Percentiles rank a stretch among this genome's conserved stretches.
These are phyloP conservation scores for Penicillium sp. DNA, from an alignment of 2,329 filamentous ascomycete genomes.

Conservation along the genomic window DNA sequence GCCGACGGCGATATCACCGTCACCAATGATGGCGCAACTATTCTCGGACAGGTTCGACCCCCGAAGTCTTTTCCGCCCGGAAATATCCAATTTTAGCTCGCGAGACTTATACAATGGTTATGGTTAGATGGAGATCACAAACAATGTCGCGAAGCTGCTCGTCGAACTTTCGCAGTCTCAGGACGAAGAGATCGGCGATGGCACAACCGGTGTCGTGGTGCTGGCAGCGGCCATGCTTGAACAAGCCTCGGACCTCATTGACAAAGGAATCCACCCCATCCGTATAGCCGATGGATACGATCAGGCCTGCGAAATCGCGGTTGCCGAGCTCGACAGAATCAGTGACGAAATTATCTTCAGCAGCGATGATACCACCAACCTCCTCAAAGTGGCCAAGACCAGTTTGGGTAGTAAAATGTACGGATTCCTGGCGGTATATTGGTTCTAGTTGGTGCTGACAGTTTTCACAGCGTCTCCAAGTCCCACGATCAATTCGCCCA, in stretches of 20 bases:
- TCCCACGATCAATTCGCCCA: constrained; percentile 97
- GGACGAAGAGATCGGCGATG: constrained; percentile 97
- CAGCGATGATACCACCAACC: constrained; percentile 74
- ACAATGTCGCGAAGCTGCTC: constrained; percentile 94
- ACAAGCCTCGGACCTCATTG: constrained; percentile 94
- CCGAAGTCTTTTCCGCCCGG: constrained; percentile 8
- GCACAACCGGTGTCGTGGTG: constrained; percentile 96
- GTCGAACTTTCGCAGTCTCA: constrained; percentile 98
- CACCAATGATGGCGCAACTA: constrained; percentile 97
- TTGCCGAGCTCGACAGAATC: constrained; percentile 87
- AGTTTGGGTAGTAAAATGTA: constrained; percentile 94
- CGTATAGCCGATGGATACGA: constrained; percentile 98
- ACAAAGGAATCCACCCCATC: constrained; percentile 99
- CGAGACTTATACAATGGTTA: constrained; percentile 16
- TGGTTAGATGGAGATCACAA: constrained; percentile 89
- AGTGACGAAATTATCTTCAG: constrained; percentile 87
- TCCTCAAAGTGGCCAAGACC: constrained; percentile 92
- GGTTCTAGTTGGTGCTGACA: constrained; percentile 14
- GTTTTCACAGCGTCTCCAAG: constrained; percentile 69
- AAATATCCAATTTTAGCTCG: not conserved
- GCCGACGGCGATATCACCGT: constrained; percentile 98
- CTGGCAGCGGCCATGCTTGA: constrained; percentile 91
- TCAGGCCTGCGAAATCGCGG: constrained; percentile 93
- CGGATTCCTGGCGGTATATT: constrained; percentile 7
- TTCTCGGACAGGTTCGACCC: constrained; percentile 66